phyloP scores from a whole-genome alignment of 495 filamentous ascomycete genomes.

The Hypoxylon rickii region DNA sequence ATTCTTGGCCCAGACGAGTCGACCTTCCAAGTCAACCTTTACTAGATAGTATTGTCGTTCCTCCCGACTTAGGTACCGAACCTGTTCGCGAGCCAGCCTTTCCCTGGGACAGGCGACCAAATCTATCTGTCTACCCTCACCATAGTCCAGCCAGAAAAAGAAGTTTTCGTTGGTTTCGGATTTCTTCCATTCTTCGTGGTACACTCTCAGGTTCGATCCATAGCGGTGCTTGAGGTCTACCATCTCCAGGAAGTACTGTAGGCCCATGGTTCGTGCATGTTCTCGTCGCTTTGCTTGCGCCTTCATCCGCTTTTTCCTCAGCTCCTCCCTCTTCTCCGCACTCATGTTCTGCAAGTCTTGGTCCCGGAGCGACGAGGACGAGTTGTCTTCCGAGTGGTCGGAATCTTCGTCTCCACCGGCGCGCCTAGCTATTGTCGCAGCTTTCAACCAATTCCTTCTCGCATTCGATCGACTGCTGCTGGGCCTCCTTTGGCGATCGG shows the following conservation, averaged over 20 bases:
- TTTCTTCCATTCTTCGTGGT: conserved; percentile 83
- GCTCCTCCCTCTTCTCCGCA: conserved; percentile 42
- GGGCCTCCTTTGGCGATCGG: conserved; percentile 12
- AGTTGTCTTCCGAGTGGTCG: conserved; percentile 37
- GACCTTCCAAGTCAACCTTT: conserved; percentile 66
- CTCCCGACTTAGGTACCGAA: conserved; percentile 74
- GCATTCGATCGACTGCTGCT: conserved; percentile 44
- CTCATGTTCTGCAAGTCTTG: conserved; percentile 42
- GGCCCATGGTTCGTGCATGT: conserved; percentile 77
- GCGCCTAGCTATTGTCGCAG: conserved; percentile 68
- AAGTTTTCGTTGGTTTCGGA: conserved; percentile 81
- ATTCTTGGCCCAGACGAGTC: conserved; percentile 81
- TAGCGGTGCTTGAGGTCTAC: conserved; percentile 89
- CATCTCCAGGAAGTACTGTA: conserved; percentile 93
- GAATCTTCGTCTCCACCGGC: conserved; percentile 67
- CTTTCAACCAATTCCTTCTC: conserved; percentile 74
- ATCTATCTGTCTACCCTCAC: conserved; percentile 66
- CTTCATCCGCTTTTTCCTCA: conserved; percentile 47
- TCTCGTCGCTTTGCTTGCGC: conserved; percentile 53
- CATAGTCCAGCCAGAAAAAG: conserved; percentile 94
- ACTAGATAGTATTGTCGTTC: conserved; percentile 76
- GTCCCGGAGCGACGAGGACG: conserved; percentile 36
- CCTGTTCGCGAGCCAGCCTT: conserved; percentile 67
- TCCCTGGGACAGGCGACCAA: conserved; percentile 65
- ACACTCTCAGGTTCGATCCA: conserved; percentile 79